These are phyloP conservation scores for Clathrus columnatus DNA, from an alignment of 768 basidiomycete species.

Conservation along the genomic window DNA sequence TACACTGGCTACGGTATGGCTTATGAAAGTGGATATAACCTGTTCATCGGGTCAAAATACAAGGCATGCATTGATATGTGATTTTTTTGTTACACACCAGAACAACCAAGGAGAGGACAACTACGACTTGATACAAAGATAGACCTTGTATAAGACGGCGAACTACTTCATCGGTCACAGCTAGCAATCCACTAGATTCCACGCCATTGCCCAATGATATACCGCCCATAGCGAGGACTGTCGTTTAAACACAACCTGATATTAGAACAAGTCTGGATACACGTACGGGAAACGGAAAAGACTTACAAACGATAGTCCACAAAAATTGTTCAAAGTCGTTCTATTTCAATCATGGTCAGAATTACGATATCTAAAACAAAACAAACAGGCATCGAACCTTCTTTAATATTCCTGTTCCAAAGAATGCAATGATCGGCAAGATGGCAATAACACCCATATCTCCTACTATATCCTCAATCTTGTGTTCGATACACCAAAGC, in stretches of 20 bases:
- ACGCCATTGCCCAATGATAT: slow-evolving; percentile 95
- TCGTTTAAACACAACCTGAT: not conserved
- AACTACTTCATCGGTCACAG: slow-evolving; percentile 62
- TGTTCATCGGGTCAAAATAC: slow-evolving; percentile 19
- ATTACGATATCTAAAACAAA: not conserved
- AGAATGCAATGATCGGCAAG: slow-evolving; percentile 88
- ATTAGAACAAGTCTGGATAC: not conserved
- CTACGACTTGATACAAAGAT: slow-evolving; percentile 58
- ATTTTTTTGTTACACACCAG: slow-evolving; percentile 39
- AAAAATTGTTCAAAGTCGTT: slow-evolving; percentile 93
- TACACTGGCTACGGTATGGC: slow-evolving; percentile 94
- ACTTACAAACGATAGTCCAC: slow-evolving; percentile 75
- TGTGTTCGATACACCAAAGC: slow-evolving; percentile 84
- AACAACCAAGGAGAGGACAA: slow-evolving; percentile 61
- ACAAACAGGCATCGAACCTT: slow-evolving; percentile 48
- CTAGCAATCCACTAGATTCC: slow-evolving; percentile 76
- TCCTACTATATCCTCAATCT: slow-evolving; percentile 67
- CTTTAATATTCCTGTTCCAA: slow-evolving; percentile 84
- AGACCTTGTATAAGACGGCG: slow-evolving; percentile 51
- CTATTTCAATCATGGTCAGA: slow-evolving; percentile 29
- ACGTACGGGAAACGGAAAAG: not conserved
- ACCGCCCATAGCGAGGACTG: slow-evolving; percentile 89
- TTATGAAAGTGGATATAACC: slow-evolving; percentile 91
- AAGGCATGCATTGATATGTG: too few species aligned
- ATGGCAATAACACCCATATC: slow-evolving; percentile 98